Conservation (phyloP, 228 moss, liverwort and hornwort species). For the Sphagnum magellanicum region DNA sequence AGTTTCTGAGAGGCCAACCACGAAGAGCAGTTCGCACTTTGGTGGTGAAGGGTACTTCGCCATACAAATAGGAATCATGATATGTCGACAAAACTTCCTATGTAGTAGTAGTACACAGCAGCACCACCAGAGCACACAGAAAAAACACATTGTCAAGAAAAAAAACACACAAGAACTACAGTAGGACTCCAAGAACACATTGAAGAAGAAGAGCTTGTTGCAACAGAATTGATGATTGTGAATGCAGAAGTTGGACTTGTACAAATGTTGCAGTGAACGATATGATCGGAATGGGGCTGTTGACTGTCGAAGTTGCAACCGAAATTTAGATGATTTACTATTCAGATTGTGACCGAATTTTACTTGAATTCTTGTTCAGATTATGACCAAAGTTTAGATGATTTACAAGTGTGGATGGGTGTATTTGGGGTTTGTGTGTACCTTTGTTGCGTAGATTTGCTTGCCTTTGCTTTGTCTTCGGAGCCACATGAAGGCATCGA, state of each 20-base stretch:
- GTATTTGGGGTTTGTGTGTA: background rate
- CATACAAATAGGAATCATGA: conserved; percentile 86
- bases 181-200: background rate
- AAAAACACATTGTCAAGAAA: background rate
- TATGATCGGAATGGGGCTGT: background rate
- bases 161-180: background rate
- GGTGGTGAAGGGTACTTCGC: conserved; percentile 80
- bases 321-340: background rate
- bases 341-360: background rate
- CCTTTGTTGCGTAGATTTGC: background rate
- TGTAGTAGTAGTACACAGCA: background rate
- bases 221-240: background rate
- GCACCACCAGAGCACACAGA: background rate
- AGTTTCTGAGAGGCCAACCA: conserved; percentile 56
- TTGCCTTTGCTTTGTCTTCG: background rate
- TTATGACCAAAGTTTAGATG: background rate
- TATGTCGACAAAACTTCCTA: conserved; percentile 70
- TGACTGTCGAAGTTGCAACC: background rate
- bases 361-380: background rate
- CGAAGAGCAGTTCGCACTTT: conserved; percentile 90
- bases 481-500: background rate
- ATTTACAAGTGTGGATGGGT: background rate
- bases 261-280: no score
- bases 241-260: no score
- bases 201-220: background rate